Evolutionary conservation across 1,139 yeast species (phyloP).

Genomic region (Candida gigantensis): DNA sequence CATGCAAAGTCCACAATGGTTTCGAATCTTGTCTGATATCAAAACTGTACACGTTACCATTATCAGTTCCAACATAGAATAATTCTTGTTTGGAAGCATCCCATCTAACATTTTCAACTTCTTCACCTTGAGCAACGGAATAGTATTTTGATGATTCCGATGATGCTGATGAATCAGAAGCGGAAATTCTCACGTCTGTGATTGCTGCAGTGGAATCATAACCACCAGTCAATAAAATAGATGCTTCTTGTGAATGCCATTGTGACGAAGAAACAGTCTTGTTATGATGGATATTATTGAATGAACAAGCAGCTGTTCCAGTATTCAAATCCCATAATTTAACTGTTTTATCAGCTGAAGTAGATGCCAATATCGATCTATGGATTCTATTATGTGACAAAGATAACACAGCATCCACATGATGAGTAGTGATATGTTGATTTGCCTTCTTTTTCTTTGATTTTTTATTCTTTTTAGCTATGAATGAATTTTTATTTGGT

Average conservation of each 20-base stretch:
- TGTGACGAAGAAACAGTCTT: conserved; percentile 84
- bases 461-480: conserved; percentile 44
- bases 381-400: conserved; percentile 79
- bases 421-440: conserved; percentile 71
- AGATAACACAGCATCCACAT: conserved; percentile 91
- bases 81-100: conserved; percentile 53
- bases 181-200: conserved; percentile 72
- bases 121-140: conserved; percentile 67
- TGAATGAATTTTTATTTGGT: conserved; percentile 51
- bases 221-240: conserved; percentile 87
- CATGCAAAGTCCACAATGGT: conserved; percentile 94
- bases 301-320: conserved; percentile 73
- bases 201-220: conserved; percentile 82
- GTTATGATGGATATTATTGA: conserved; percentile 56
- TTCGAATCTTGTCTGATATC: conserved; percentile 72
- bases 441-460: conserved; percentile 52
- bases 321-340: conserved; percentile 90
- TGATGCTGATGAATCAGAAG: conserved; percentile 43
- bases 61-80: conserved; percentile 89
- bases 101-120: conserved; percentile 84
- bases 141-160: conserved; percentile 60
- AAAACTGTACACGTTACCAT: conserved; percentile 85
- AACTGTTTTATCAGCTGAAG: conserved; percentile 93
- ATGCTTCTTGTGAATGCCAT: conserved; percentile 81
- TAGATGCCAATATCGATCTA: conserved; percentile 85